Conservation (phyloP, 2,329 filamentous ascomycete genomes). For the Pestalotiopsis sp. region DNA sequence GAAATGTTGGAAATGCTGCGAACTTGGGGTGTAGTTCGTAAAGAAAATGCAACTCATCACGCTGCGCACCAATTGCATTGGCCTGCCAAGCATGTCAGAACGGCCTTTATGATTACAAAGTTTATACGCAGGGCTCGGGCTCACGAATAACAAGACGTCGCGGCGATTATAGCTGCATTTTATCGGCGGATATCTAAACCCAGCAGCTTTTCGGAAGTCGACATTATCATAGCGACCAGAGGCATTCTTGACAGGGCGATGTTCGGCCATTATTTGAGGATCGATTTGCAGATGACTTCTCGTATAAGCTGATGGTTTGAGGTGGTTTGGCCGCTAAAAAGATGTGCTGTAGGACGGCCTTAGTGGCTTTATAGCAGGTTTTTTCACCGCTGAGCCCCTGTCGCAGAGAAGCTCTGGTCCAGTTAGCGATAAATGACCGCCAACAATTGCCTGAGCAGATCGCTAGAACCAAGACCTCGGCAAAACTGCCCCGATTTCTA, state of each 20-base stretch:
- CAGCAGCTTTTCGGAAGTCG: slow-evolving; percentile 42
- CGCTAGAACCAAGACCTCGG: background rate
- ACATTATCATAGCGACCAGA: slow-evolving; percentile 44
- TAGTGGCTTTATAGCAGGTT: background rate
- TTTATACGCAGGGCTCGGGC: slow-evolving; percentile 8
- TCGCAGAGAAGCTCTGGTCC: background rate
- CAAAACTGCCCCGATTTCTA: background rate
- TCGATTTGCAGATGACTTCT: background rate
- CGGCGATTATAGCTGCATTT: slow-evolving; percentile 37
- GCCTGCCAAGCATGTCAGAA: slow-evolving; percentile 25
- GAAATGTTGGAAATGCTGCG: slow-evolving; percentile 49
- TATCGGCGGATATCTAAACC: slow-evolving; percentile 35
- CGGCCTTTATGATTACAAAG: background rate
- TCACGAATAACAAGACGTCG: slow-evolving; percentile 44
- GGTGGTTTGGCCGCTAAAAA: background rate
- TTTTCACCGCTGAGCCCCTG: background rate
- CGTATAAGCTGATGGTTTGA: background rate
- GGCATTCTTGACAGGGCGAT: slow-evolving; percentile 39
- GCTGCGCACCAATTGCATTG: slow-evolving; percentile 41
- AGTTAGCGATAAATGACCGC: background rate
- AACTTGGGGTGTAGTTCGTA: slow-evolving; percentile 48
- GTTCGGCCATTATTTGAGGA: slow-evolving; percentile 14
- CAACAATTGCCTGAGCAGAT: background rate
- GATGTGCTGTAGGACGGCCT: no score
- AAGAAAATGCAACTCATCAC: slow-evolving; percentile 44